Conservation (phyloP, 345 rosid genomes). For the Citrus medica region DNA sequence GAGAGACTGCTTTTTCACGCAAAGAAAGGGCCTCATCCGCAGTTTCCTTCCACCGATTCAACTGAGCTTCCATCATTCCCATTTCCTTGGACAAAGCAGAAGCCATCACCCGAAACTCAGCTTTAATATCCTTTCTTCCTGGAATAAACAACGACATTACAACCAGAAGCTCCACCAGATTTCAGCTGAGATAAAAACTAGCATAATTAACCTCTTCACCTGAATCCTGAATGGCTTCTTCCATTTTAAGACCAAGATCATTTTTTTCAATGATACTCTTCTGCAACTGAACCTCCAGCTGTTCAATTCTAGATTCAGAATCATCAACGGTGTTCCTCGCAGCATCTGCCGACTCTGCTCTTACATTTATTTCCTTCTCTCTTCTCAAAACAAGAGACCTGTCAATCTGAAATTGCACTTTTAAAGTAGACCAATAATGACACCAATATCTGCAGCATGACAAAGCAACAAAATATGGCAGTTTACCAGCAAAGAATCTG, state of each 20-base stretch:
- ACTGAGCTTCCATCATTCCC: slow-evolving; percentile 89
- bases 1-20: slow-evolving; percentile 61
- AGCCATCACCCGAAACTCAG: slow-evolving; percentile 83
- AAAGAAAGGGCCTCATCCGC: slow-evolving; percentile 73
- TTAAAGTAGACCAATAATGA: slow-evolving; percentile 19
- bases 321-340: slow-evolving; percentile 45
- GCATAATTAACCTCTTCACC: slow-evolving; percentile 34
- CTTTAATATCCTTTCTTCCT: slow-evolving; percentile 87
- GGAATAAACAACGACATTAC: slow-evolving; percentile 24
- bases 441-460: slow-evolving; percentile 15
- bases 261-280: slow-evolving; percentile 76
- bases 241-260: slow-evolving; percentile 79
- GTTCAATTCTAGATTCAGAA: slow-evolving; percentile 59
- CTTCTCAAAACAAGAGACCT: slow-evolving; percentile 66
- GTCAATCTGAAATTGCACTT: slow-evolving; percentile 60
- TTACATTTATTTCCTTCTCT: slow-evolving; percentile 71
- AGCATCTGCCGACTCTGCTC: slow-evolving; percentile 63
- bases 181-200: neutral
- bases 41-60: slow-evolving; percentile 85
- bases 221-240: slow-evolving; percentile 83
- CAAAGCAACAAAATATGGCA: slow-evolving; percentile 20
- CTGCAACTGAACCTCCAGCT: slow-evolving; percentile 69
- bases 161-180: slow-evolving; percentile 12
- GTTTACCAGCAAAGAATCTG: slow-evolving; percentile 71
- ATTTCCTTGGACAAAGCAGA: slow-evolving; percentile 91